Base-by-base conservation (phyloP, 148 eudicot genomes). In the Heliosperma pusillum region DNA sequence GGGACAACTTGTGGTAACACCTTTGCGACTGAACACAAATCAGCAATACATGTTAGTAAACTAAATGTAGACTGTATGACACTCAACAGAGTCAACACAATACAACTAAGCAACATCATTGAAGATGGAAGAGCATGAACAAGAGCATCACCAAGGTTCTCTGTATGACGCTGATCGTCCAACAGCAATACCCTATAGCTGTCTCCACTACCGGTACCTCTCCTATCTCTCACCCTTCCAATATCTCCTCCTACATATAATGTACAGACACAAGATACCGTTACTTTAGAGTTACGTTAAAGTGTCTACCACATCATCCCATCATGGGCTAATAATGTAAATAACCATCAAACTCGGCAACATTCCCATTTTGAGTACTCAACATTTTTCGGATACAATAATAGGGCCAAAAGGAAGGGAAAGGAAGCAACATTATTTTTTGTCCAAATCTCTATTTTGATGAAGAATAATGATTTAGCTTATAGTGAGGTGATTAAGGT, bases 171-270 rank as follows among this genome's bases (percentile, higher is more conserved):
- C 78, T 67, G 75, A 69, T 84, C 86, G 72, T 84, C 86, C 65
- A 75, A 76, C 63, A 84, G 73, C 78, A 81, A 68, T 60, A 84
- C 86, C 76, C 77, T 81, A 73, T 81, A 84, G 59, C 81, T 76
- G 45, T 84, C 84, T 81, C 86, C 86, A 69, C 80, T 78, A 22
- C 80, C 78, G 5, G 76, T 72, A 70, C 78, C 36, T 75, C 47
- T 84, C 81, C 63, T 81, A 47, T 81, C 72, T 77, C 33, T 81
- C 10, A 78, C 60, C 58, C 70, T 70, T 47, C 86, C 86, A 66
- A 84, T 84, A 64, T 84, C 86, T 68, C 86, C 84, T 71, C 86
- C 86, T 81, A 70, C 76, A 78, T 50, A 57, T n/a, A n/a, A n/a
- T n/a, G 30, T 29, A 29, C 30, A 61, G 55, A 63, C 9, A 62